phyloP scores from a whole-genome alignment of 192 early-diverging fungal species.

The Rhizophagus sp. region DNA sequence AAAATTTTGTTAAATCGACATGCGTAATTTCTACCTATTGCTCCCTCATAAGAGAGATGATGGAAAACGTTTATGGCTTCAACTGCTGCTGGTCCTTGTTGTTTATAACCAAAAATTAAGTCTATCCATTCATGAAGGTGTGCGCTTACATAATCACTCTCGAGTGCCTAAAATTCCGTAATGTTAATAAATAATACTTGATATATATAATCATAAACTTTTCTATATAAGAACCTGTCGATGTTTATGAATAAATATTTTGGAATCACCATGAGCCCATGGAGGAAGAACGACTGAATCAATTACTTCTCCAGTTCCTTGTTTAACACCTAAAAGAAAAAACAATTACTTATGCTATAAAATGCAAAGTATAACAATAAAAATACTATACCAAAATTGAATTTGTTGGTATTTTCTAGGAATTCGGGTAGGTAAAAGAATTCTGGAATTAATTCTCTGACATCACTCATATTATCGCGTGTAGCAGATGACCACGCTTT shows the following conservation, averaged over 20 bases:
- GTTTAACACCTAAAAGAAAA: constrained; percentile 38
- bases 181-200: constrained; percentile 15
- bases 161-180: constrained; percentile 52
- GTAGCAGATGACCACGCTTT: constrained; percentile 77
- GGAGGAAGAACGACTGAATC: constrained; percentile 80
- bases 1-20: neutral
- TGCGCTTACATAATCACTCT: constrained; percentile 85
- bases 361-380: constrained; percentile 38
- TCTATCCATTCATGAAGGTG: constrained; percentile 95
- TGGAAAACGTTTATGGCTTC: constrained; percentile 94
- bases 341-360: constrained; percentile 15
- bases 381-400: constrained; percentile 55
- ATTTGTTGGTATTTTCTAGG: constrained; percentile 70
- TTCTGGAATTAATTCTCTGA: constrained; percentile 94
- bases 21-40: constrained; percentile 54
- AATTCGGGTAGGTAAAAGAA: constrained; percentile 97
- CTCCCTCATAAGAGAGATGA: constrained; percentile 94
- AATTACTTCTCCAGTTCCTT: constrained; percentile 64
- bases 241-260: constrained; percentile 76
- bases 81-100: constrained; percentile 82
- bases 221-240: constrained; percentile 54
- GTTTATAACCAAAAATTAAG: constrained; percentile 95
- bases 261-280: constrained; percentile 77
- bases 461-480: constrained; percentile 75
- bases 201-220: neutral